Conservation (phyloP, 75 land plant genomes). For the Azolla pinnata region DNA sequence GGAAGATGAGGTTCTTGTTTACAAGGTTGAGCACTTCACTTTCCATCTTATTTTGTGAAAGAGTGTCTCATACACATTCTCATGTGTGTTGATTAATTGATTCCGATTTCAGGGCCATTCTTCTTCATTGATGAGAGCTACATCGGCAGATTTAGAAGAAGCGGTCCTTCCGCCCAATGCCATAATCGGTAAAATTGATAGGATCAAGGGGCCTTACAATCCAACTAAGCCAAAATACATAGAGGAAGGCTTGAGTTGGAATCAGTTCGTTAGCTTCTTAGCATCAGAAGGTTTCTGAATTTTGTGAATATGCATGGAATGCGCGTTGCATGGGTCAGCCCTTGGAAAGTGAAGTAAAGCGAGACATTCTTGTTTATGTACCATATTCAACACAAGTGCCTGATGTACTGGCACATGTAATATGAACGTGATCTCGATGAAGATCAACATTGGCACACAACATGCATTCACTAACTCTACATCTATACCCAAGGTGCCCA, state of each 20-base stretch:
- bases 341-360: no score
- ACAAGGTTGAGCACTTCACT: conserved; percentile 34
- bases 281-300: background rate
- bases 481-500: no score
- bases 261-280: conserved; percentile 26
- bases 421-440: no score
- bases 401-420: no score
- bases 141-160: conserved; percentile 43
- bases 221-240: conserved; percentile 46
- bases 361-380: no score
- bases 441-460: no score
- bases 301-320: no score
- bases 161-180: conserved; percentile 59
- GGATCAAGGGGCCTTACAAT: conserved; percentile 57
- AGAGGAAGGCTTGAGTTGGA: conserved; percentile 49
- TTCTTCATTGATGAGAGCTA: conserved; percentile 52
- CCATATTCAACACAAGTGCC: no score
- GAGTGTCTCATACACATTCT: no score
- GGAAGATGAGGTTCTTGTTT: conserved; percentile 53
- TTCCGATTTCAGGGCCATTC: conserved; percentile 56
- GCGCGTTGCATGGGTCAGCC: no score
- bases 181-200: conserved; percentile 48
- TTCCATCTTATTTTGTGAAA: background rate
- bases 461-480: no score
- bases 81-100: no score